Conservation (phyloP, 1,284 basidiomycete species). For the Ustanciosporium gigantosporum region DNA sequence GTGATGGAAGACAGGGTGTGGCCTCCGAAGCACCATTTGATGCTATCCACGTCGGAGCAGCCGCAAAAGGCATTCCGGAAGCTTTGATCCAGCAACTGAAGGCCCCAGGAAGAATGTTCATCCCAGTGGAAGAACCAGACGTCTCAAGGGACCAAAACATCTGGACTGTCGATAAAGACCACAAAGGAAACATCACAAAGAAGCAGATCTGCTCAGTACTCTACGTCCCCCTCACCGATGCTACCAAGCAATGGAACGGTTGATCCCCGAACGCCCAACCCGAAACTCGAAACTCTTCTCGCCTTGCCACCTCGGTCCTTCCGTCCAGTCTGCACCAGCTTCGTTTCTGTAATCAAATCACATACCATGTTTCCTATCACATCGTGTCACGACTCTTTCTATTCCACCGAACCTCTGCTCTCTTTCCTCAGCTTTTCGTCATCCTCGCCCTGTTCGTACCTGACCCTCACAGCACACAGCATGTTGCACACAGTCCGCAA, state of each 20-base stretch:
- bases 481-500: too few species aligned
- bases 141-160: slow-evolving; percentile 35
- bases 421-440: too few species aligned
- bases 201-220: slow-evolving; percentile 78
- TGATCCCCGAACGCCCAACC: too few species aligned
- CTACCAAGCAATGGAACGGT: slow-evolving; percentile 38
- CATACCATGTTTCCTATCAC: too few species aligned
- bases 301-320: background rate
- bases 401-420: too few species aligned
- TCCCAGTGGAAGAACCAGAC: slow-evolving; percentile 74
- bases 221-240: slow-evolving; percentile 55
- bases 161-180: slow-evolving; percentile 65
- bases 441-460: too few species aligned
- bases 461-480: too few species aligned
- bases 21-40: slow-evolving; percentile 72
- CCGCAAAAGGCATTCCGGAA: slow-evolving; percentile 68
- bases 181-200: slow-evolving; percentile 71
- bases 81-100: slow-evolving; percentile 76
- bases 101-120: slow-evolving; percentile 85
- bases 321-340: too few species aligned
- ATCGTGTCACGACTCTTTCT: too few species aligned
- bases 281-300: too few species aligned
- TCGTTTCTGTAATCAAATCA: too few species aligned
- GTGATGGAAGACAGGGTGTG: slow-evolving; percentile 73
- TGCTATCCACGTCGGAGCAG: slow-evolving; percentile 92